These are phyloP conservation scores for Periconia macrospinosa DNA, from an alignment of 2,329 filamentous ascomycete species.

Conservation along the genomic window DNA sequence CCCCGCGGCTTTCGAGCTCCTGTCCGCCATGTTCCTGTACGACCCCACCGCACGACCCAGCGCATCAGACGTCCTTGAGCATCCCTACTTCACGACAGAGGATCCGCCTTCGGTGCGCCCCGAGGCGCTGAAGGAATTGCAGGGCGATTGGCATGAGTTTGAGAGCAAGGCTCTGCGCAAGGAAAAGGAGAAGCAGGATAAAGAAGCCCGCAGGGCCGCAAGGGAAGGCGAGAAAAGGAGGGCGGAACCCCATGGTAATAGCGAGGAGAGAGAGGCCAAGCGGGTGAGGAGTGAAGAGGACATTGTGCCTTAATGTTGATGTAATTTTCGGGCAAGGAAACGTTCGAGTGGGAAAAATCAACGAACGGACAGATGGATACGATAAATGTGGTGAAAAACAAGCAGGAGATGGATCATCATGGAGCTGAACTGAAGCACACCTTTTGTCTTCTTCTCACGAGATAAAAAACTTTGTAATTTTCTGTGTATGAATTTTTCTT, in stretches of 20 bases:
- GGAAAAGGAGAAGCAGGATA: slow-evolving; percentile 74
- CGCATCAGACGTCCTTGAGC: slow-evolving; percentile 79
- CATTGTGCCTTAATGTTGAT: neutral
- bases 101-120: slow-evolving; percentile 77
- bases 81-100: slow-evolving; percentile 86
- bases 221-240: slow-evolving; percentile 34
- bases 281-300: slow-evolving; percentile 29
- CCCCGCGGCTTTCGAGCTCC: slow-evolving; percentile 78
- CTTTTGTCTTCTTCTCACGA: no score
- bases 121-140: slow-evolving; percentile 76
- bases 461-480: no score
- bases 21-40: slow-evolving; percentile 83
- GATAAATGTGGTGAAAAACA: no score
- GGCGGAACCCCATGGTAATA: slow-evolving; percentile 28
- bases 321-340: no score
- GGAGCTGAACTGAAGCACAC: no score
- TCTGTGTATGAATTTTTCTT: no score
- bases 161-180: slow-evolving; percentile 93
- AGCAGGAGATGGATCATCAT: no score
- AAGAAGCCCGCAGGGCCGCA: slow-evolving; percentile 52
- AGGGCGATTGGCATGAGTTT: slow-evolving; percentile 98
- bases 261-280: slow-evolving; percentile 39
- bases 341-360: no score
- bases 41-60: slow-evolving; percentile 83
- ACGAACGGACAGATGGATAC: no score